Base-by-base conservation (phyloP, 2,329 filamentous ascomycete species). In the Apiospora rasikravindrae region DNA sequence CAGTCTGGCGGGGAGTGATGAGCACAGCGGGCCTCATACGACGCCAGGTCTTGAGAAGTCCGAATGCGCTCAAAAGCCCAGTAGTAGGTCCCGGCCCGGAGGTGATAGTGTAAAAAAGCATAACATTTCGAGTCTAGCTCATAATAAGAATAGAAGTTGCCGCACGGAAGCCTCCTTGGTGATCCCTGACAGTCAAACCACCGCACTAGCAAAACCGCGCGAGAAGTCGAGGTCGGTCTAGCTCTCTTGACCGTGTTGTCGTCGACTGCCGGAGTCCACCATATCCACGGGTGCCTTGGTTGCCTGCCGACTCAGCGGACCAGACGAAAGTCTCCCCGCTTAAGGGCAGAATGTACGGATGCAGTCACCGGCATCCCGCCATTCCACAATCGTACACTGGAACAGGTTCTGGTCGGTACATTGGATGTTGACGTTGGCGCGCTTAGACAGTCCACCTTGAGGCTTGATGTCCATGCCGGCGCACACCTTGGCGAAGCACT, bases 401-500 rank as follows among this genome's bases (percentile, higher is more conserved):
- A 69, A 53, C 47, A 69, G 5, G 47, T 51, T 57, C n/a, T 51
- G 22, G 8, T 69, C 68, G 68, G 68, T 69, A 19, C 68, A 69
- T 14, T 40, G 47, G 45, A 69, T 22, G 68, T 47, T 26, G 47
- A 40, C 49, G 22, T n/a, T 5, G 19, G 33, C 19, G 11, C 68
- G 68, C 42, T 57, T 69, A 16, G 33, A 11, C 29, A 4, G 44
- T 26, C 66, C 45, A n/a, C 11, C 33, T 14, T 40, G 47, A 40
- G 33, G 24, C 19, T 29, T 10, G 11, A 47, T 57, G 68, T 33
- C 44, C 47, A 51, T 51, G 45, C 26, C 7, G 47, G 68, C 45
- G 68, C 68, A 69, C 22, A 69, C 33, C 45, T 69, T 42, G 29
- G 45, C 68, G 49, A 69, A 69, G 47, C 68, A 69, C 11, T 69